Evolutionary conservation across 192 early-diverging fungal genomes (phyloP), one percentile per base, ranked within the genome.

Genomic region (Backusella circina): DNA sequence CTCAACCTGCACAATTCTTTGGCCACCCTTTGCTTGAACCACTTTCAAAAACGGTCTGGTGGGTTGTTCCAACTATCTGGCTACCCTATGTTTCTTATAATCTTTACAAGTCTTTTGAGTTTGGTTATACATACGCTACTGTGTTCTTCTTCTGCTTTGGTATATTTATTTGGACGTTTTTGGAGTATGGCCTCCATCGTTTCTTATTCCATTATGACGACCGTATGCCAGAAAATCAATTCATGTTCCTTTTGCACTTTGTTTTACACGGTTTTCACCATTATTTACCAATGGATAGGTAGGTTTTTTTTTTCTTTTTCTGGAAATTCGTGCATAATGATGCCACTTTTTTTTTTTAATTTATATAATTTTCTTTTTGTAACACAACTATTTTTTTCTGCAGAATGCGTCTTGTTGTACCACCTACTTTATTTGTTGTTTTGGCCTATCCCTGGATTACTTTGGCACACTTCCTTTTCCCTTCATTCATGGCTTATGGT

Each of bases 181-280:
- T 93, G 30, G 97, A 99, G 84, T 99, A 99, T 88, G 80, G 88
- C 26, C 83, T 97, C 54, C 97, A 99, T 82, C 89, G 97, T 12
- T 99, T 95, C 82, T 77, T 96, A 39, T 99, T 99, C 84, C 97
- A 99, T 79, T 80, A 97, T 41, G 97, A 99, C 78, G 88, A 91
- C 15, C 81, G 89, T 69, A 81, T 99, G 44, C 97, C 97, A 33
- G 95, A 97, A 78, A 88, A 93, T 68, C 91, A 89, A 23, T 54
- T 90, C 31, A 89, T 90, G 26, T 86, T 96, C 72, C 82, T 87
- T 6, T 73, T 91, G 6, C 97, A 99, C 77, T 99, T 99, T 80
- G 74, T 93, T 79, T 85, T 96, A 23, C 97, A 99, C 78, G 97
- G 97, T 26, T 94, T 99, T 32, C 97, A 99, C 82, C 96, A 99